Percentiles rank a stretch among this genome's conserved stretches.
Conservation (phyloP, 306 rosid genomes). For the Citrullus mucosospermus region DNA sequence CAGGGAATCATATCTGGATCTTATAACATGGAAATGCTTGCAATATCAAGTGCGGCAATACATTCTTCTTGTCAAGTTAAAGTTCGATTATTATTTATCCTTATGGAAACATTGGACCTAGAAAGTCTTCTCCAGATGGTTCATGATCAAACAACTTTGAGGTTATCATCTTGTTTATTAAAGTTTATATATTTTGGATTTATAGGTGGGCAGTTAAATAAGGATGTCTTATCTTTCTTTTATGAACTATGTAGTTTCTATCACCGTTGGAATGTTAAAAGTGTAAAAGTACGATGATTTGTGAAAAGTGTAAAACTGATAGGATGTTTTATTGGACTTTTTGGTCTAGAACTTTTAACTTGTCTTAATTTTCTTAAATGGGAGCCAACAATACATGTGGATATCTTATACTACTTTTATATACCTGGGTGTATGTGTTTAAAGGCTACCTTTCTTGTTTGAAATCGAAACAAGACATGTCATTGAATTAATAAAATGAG, state of each 20-base stretch:
- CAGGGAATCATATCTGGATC: constrained; percentile 73
- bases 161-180: constrained; percentile 20
- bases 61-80: constrained; percentile 52
- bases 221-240: neutral
- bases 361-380: neutral
- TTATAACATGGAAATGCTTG: constrained; percentile 61
- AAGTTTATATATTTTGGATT: constrained; percentile 2
- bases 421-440: neutral
- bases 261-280: neutral
- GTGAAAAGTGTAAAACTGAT: neutral
- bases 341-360: neutral
- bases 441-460: too few species aligned
- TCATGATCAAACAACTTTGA: constrained; percentile 76
- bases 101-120: constrained; percentile 73
- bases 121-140: constrained; percentile 91
- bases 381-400: neutral
- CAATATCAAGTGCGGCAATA: constrained; percentile 54
- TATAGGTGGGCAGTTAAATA: neutral
- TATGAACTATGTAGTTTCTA: neutral
- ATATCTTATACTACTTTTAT: neutral
- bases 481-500: too few species aligned
- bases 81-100: constrained; percentile 67
- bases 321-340: neutral
- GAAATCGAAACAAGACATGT: too few species aligned
- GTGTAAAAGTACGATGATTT: neutral